phyloP scores from a whole-genome alignment of 2,329 filamentous ascomycete species.

The Sphaerostilbella broomeana region DNA sequence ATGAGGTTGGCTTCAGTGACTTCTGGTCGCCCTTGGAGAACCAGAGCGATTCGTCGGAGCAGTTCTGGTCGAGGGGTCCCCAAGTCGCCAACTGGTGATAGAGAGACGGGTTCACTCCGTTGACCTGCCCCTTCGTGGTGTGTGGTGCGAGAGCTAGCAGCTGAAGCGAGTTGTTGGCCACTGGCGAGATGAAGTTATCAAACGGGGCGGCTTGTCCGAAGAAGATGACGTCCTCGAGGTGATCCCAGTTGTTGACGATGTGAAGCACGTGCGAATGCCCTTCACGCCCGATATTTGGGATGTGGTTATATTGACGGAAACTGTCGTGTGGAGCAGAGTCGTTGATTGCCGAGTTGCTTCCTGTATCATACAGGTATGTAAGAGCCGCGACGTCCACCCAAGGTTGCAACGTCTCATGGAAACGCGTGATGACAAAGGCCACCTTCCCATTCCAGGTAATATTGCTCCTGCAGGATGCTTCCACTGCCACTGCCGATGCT shows the following conservation, averaged over 20 bases:
- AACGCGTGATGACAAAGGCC: conserved; percentile 8
- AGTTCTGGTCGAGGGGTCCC: conserved; percentile 8
- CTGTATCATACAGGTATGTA: conserved; percentile 9
- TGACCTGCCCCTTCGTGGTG: conserved; percentile 1
- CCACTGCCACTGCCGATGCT: no score
- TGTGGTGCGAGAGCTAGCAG: conserved; percentile 4
- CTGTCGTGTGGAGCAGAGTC: conserved; percentile 6
- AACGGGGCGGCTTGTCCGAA: conserved; percentile 7
- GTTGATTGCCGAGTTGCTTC: conserved; percentile 3
- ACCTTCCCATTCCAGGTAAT: no score
- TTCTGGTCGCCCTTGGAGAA: conserved; percentile 2
- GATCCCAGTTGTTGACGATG: conserved; percentile 4
- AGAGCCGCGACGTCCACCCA: conserved; percentile 4
- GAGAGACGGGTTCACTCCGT: conserved; percentile 3
- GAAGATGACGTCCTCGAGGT: conserved; percentile 8
- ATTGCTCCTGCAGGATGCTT: no score
- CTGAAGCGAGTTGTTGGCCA: conserved; percentile 5
- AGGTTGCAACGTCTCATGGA: conserved; percentile 1
- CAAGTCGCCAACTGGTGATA: conserved; percentile 6
- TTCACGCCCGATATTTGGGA: conserved; percentile 9
- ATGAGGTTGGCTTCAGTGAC: background rate
- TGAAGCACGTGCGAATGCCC: conserved; percentile 6
- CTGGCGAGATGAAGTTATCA: conserved; percentile 2
- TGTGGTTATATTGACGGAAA: conserved; percentile 6
- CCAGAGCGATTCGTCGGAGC: conserved; percentile 11